phyloP scores from a whole-genome alignment of 179 eudicot species.

The Silene vulgaris region DNA sequence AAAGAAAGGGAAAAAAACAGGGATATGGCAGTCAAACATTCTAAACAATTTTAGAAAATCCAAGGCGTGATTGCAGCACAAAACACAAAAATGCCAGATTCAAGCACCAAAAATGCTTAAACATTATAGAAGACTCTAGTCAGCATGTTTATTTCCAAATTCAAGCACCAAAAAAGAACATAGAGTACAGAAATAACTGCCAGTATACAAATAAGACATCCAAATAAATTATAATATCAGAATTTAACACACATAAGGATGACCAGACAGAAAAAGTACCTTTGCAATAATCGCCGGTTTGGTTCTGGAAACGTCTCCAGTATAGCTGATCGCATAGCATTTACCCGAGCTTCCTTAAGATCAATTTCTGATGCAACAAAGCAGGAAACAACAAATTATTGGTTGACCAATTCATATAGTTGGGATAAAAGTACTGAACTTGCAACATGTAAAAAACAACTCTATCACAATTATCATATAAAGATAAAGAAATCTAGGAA shows the following conservation, averaged over 20 bases:
- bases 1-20: neutral
- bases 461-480: neutral
- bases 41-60: neutral
- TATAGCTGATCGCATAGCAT: slow-evolving; percentile 77
- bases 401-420: slow-evolving; percentile 4
- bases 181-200: neutral
- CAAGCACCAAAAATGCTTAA: too few species aligned
- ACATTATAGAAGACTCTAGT: too few species aligned
- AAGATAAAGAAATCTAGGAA: neutral
- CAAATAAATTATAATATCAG: neutral
- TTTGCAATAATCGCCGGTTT: slow-evolving; percentile 79
- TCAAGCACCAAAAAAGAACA: neutral
- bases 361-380: slow-evolving; percentile 51
- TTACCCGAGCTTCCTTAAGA: slow-evolving; percentile 71
- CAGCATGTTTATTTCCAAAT: neutral
- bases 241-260: neutral
- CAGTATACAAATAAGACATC: slow-evolving; percentile 5
- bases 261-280: slow-evolving; percentile 36
- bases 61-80: neutral
- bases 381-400: slow-evolving; percentile 17
- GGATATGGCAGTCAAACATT: neutral
- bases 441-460: neutral
- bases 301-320: slow-evolving; percentile 95
- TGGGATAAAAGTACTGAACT: neutral
- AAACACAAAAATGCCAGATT: too few species aligned